Evolutionary conservation across 1,139 yeast species (phyloP).

Genomic region (Arxiozyma bovina): DNA sequence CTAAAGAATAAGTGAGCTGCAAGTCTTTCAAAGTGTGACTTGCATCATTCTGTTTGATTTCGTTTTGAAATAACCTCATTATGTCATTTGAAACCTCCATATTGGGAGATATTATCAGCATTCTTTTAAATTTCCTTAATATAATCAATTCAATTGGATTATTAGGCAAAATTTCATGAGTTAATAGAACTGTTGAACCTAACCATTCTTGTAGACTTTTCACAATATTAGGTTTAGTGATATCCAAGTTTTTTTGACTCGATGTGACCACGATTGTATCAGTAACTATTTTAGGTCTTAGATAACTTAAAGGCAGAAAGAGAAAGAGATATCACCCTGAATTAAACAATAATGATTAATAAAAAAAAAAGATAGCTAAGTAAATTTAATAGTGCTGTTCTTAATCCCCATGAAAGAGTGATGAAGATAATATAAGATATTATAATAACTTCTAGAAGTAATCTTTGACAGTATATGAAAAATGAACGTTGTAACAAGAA

Average conservation of each 20-base stretch:
- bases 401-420: neutral
- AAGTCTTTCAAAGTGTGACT: neutral
- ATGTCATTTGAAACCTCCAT: constrained; percentile 9
- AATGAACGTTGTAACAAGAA: too few relatives aligned
- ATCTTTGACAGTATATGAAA: too few relatives aligned
- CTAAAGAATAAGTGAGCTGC: constrained; percentile 14
- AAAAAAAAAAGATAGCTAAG: too few relatives aligned
- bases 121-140: constrained; percentile 15
- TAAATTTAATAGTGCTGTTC: too few relatives aligned
- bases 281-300: constrained; percentile 6
- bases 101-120: constrained; percentile 17
- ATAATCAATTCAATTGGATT: constrained; percentile 18
- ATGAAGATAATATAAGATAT: neutral
- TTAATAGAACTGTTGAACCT: constrained; percentile 8
- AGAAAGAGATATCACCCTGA: too few relatives aligned
- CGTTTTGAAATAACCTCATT: constrained; percentile 2
- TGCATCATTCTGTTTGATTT: neutral
- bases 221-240: constrained; percentile 6
- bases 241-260: neutral
- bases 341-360: too few relatives aligned
- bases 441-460: too few relatives aligned
- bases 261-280: constrained; percentile 20
- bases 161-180: constrained; percentile 5
- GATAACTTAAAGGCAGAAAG: too few relatives aligned
- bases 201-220: constrained; percentile 11